Conservation (phyloP, 23 red algal genomes). For the Porphyridium purpureum region DNA sequence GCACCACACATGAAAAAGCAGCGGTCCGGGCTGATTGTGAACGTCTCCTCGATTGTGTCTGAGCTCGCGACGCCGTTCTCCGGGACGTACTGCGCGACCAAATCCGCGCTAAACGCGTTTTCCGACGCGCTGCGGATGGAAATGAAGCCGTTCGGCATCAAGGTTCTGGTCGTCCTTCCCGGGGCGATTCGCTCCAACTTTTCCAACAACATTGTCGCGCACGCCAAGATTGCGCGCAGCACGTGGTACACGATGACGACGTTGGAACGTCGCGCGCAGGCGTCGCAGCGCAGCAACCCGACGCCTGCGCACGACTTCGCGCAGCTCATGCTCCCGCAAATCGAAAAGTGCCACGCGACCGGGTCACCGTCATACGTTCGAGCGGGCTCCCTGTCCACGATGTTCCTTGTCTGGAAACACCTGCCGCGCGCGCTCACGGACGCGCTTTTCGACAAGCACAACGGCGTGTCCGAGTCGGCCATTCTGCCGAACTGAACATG, state of each 20-base stretch:
- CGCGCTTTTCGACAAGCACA: no score
- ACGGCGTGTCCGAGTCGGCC: no score
- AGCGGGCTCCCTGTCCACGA: no score
- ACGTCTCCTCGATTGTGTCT: constrained; percentile 10
- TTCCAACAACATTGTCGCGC: neutral
- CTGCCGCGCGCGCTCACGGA: no score
- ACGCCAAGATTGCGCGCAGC: neutral
- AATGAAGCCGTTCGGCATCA: constrained; percentile 12
- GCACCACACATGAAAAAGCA: constrained; percentile 13
- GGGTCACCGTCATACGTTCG: no score
- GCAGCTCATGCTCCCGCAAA: no score
- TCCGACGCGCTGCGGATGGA: constrained; percentile 18
- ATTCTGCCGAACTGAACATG: no score
- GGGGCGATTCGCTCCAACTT: constrained; percentile 25
- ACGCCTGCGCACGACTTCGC: no score
- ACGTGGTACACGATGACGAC: neutral
- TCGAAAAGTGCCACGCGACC: no score
- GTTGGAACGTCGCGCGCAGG: neutral
- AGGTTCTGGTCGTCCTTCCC: constrained; percentile 19
- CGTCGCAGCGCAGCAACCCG: no score
- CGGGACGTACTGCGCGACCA: constrained; percentile 25
- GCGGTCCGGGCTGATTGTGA: constrained; percentile 8
- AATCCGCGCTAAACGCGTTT: constrained; percentile 25
- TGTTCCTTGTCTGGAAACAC: no score
- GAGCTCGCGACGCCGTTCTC: constrained; percentile 11